Conservation (phyloP, 1,284 basidiomycete genomes). For the Neonothopanus nambi region DNA sequence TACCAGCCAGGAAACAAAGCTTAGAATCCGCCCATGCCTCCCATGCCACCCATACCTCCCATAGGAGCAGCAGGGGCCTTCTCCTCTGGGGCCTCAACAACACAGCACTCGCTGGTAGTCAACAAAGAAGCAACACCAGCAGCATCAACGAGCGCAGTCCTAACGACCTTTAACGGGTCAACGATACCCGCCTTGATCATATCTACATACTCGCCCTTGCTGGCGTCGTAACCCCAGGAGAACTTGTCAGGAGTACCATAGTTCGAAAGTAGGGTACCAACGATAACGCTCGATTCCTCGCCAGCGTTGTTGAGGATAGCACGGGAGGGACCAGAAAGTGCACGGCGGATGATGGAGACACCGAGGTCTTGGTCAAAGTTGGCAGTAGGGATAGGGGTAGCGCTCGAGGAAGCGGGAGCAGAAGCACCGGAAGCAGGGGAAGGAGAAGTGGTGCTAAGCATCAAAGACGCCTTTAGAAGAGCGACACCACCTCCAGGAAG, state of each 20-base stretch:
- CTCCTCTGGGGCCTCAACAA: conserved; percentile 91
- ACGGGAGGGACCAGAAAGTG: conserved; percentile 82
- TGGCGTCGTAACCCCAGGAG: conserved; percentile 89
- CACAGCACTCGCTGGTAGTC: conserved; percentile 91
- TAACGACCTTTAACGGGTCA: conserved; percentile 91
- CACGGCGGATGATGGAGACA: conserved; percentile 90
- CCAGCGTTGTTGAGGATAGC: conserved; percentile 95
- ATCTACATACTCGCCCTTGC: conserved; percentile 90
- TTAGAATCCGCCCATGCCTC: conserved; percentile 54
- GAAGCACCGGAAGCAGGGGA: conserved; percentile 34
- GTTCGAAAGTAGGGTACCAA: conserved; percentile 79
- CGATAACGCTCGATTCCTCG: conserved; percentile 92
- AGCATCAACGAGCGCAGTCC: conserved; percentile 90
- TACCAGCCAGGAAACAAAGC: background rate
- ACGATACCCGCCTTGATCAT: conserved; percentile 95
- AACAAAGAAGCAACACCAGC: conserved; percentile 86
- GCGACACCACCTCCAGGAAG: conserved; percentile 95
- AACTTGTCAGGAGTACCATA: conserved; percentile 73
- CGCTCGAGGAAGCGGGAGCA: conserved; percentile 50
- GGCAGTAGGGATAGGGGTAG: conserved; percentile 68
- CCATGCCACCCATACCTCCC: conserved; percentile 66
- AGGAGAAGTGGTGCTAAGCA: conserved; percentile 66
- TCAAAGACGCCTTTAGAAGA: conserved; percentile 85
- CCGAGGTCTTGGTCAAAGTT: conserved; percentile 99
- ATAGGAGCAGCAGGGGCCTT: conserved; percentile 59